Conservation (phyloP, 495 filamentous ascomycete genomes). For the Barbatosphaeria neglecta region DNA sequence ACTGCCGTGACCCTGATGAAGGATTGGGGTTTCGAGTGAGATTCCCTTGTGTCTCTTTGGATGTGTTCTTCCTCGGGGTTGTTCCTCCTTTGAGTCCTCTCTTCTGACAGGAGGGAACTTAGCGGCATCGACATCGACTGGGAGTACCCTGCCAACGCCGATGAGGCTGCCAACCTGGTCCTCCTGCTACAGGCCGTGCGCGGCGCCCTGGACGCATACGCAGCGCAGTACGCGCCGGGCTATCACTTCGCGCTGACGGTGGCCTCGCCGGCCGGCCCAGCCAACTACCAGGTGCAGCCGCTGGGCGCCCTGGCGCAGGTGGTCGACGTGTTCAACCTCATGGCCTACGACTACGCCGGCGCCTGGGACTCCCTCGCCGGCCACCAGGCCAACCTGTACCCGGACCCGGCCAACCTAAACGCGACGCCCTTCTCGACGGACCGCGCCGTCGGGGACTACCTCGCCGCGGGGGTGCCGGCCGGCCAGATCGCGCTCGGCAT, state of each 20-base stretch:
- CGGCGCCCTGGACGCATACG: conserved; percentile 52
- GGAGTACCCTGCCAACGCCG: conserved; percentile 44
- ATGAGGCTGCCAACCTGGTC: conserved; percentile 60
- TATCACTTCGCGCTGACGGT: conserved; percentile 66
- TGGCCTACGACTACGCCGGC: conserved; percentile 65
- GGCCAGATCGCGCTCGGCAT: conserved; percentile 72
- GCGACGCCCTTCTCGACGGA: conserved; percentile 60
- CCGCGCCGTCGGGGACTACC: conserved; percentile 56
- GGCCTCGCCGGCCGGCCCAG: conserved; percentile 47
- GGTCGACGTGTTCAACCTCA: conserved; percentile 81
- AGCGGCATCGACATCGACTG: conserved; percentile 33
- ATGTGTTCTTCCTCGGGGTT: too few relatives aligned
- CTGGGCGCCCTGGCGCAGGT: conserved; percentile 53
- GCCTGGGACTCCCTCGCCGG: conserved; percentile 54
- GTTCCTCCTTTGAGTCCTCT: too few relatives aligned
- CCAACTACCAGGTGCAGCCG: conserved; percentile 56
- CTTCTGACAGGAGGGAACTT: too few relatives aligned
- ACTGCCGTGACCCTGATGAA: conserved; percentile 52
- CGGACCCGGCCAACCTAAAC: conserved; percentile 32
- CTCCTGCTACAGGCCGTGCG: conserved; percentile 56
- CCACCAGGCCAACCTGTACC: conserved; percentile 68
- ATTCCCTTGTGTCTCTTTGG: too few relatives aligned
- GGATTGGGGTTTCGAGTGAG: conserved; percentile 41
- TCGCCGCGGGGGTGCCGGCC: conserved; percentile 45
- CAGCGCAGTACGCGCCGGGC: conserved; percentile 30